Percentiles rank a stretch among this genome's conserved stretches.
Conservation (phyloP, 2,329 filamentous ascomycete species). For the Fusarium sp. region DNA sequence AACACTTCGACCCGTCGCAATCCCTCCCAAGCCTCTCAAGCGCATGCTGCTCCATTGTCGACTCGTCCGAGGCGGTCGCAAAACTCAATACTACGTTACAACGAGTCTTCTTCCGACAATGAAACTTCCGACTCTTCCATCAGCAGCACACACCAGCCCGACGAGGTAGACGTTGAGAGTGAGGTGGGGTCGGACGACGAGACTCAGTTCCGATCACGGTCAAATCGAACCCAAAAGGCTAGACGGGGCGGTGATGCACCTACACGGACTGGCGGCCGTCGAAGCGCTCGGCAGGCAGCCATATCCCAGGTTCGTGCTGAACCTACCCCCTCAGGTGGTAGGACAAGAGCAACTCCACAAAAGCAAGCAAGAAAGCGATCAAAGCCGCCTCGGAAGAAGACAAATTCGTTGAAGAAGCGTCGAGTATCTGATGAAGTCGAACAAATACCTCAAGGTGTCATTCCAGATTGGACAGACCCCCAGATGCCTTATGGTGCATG, state of each 20-base stretch:
- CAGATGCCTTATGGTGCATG: slow-evolving; percentile 75
- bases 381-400: slow-evolving; percentile 14
- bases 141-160: slow-evolving; percentile 9
- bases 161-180: slow-evolving; percentile 28
- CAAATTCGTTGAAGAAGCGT: slow-evolving; percentile 36
- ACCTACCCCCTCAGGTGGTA: not conserved
- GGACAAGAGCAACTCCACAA: slow-evolving; percentile 1
- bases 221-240: slow-evolving; percentile 9
- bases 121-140: slow-evolving; percentile 27
- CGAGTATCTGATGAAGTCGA: slow-evolving; percentile 21
- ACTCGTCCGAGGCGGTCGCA: slow-evolving; percentile 35
- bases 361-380: slow-evolving; percentile 32
- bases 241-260: not conserved
- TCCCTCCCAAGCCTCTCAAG: slow-evolving; percentile 33
- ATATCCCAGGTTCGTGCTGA: slow-evolving; percentile 8
- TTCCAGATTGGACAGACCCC: slow-evolving; percentile 66
- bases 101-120: slow-evolving; percentile 26
- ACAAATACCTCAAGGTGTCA: slow-evolving; percentile 40
- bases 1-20: slow-evolving; percentile 40
- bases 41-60: slow-evolving; percentile 11
- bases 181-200: slow-evolving; percentile 15
- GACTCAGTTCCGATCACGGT: slow-evolving; percentile 7
- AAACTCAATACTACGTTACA: slow-evolving; percentile 11
- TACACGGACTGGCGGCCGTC: slow-evolving; percentile 9
- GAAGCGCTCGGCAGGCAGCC: slow-evolving; percentile 31